Percentiles rank a stretch among this genome's conserved stretches.
phyloP scores from a whole-genome alignment of 139 green algal species.

The Chlamydomonas sp. region DNA sequence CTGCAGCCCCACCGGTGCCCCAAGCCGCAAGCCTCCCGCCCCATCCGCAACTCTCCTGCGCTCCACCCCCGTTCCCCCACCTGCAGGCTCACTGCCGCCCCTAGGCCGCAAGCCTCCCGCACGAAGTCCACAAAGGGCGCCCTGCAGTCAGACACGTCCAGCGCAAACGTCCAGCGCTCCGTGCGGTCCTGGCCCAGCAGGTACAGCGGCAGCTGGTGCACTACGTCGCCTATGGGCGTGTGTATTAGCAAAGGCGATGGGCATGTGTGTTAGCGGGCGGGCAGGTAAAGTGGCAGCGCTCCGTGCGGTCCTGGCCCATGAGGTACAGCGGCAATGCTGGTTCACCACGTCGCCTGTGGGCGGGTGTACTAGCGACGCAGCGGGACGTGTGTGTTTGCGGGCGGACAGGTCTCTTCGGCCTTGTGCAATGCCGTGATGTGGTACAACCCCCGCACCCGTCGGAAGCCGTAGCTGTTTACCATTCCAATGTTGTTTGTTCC shows the following conservation, averaged over 20 bases:
- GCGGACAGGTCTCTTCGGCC: too few relatives aligned
- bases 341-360: not conserved
- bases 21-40: too few relatives aligned
- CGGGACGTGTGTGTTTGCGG: too few relatives aligned
- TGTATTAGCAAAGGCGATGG: not conserved
- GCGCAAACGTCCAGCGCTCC: constrained; percentile 67
- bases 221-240: constrained; percentile 3
- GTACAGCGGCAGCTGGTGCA: constrained; percentile 59
- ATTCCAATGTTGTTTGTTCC: too few relatives aligned
- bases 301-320: not conserved
- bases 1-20: too few relatives aligned
- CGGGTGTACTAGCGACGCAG: too few relatives aligned
- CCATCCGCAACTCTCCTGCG: too few relatives aligned
- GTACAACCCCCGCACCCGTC: too few relatives aligned
- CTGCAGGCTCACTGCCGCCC: constrained; percentile 40
- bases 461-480: too few relatives aligned
- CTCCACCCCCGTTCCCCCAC: too few relatives aligned
- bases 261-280: not conserved
- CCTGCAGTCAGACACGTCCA: constrained; percentile 53
- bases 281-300: not conserved
- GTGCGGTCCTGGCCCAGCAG: constrained; percentile 53
- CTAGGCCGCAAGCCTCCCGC: constrained; percentile 44
- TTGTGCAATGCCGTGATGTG: too few relatives aligned
- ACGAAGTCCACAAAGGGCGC: constrained; percentile 44
- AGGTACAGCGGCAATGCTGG: not conserved